Evolutionary conservation across 1,284 basidiomycete genomes (phyloP), one percentile per base, ranked within the genome.

Genomic region (Trametes sp.): DNA sequence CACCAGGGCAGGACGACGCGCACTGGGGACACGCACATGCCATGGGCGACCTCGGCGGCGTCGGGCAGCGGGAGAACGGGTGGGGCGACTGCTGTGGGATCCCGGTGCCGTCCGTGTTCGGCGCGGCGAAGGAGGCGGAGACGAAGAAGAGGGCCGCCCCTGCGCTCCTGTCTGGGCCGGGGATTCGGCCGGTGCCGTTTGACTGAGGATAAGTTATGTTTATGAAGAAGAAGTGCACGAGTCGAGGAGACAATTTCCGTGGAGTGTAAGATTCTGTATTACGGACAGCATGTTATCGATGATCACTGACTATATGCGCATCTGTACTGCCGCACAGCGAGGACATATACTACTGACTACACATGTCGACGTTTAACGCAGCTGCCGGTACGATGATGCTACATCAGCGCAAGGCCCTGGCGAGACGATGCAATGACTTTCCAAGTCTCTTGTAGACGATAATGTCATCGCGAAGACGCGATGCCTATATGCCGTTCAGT

Each of bases 51-150:
- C 80, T 80, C 2, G 81, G 81, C 35, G 83, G 77, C 1, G 81
- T 77, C 35, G 83, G 81, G 2, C 81, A 83, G 70, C 73, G 75
- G 57, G 81, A 84, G 55, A 77, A 81, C 10, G 87, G 87, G 0
- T 98, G 95, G 86, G 96, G 94, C n/a, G 95, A 98, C 74, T 98
- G 95, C 74, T 96, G 95, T 77, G 95, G 95, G 0, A 96, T 97
- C 63, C 90, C 90, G 2, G 89, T 96, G 8, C 94, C 94, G 1
- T 92, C 89, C 36, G 90, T 80, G 4, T 96, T 96, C 73, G 94
- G 84, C 57, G 92, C 91, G 58, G 92, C 90, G 0, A 77, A 80
- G 62, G 85, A 81, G 23, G 78, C 80, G 63, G 85, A 81, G 31
- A 76, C 80, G 67, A 73, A 79, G 55, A 81, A 76, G 63, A 75